These are phyloP conservation scores for Diaporthe citrichinensis DNA, from an alignment of 2,329 filamentous ascomycete genomes.

Conservation along the genomic window DNA sequence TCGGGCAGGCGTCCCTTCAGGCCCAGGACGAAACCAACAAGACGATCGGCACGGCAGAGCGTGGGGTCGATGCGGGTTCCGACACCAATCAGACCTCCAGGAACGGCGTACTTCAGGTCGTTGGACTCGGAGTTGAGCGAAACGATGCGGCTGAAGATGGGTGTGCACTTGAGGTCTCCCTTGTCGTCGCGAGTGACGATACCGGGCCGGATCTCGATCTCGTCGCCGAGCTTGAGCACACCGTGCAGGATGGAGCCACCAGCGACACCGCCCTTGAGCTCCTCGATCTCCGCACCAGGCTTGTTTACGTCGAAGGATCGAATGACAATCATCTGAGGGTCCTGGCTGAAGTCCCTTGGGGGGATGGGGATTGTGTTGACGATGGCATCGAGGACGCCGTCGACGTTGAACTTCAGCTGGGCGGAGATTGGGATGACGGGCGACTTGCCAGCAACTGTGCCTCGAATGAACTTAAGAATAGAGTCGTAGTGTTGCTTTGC, in stretches of 20 bases:
- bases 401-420: constrained; percentile 99
- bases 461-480: constrained; percentile 98
- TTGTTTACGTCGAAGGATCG: constrained; percentile 99
- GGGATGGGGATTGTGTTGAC: constrained; percentile 96
- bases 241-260: constrained; percentile 97
- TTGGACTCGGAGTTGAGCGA: constrained; percentile 98
- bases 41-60: constrained; percentile 97
- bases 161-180: constrained; percentile 95
- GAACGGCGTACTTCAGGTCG: constrained; percentile 97
- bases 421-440: constrained; percentile 98
- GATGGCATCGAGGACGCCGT: constrained; percentile 96
- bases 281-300: constrained; percentile 98
- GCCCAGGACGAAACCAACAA: constrained; percentile 97
- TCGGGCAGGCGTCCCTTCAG: constrained; percentile 93
- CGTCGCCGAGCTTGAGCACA: constrained; percentile 95
- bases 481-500: constrained; percentile 96
- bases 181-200: constrained; percentile 96
- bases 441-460: constrained; percentile 93
- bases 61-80: constrained; percentile 98
- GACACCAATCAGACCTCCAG: constrained; percentile 97
- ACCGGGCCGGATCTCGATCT: constrained; percentile 99
- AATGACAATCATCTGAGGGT: constrained; percentile 99
- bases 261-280: constrained; percentile 98
- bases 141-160: constrained; percentile 95
- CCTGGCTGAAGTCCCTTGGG: constrained; percentile 88